Evolutionary conservation across 306 rosid species (phyloP).

Genomic region (Lathyrus aphaca): DNA sequence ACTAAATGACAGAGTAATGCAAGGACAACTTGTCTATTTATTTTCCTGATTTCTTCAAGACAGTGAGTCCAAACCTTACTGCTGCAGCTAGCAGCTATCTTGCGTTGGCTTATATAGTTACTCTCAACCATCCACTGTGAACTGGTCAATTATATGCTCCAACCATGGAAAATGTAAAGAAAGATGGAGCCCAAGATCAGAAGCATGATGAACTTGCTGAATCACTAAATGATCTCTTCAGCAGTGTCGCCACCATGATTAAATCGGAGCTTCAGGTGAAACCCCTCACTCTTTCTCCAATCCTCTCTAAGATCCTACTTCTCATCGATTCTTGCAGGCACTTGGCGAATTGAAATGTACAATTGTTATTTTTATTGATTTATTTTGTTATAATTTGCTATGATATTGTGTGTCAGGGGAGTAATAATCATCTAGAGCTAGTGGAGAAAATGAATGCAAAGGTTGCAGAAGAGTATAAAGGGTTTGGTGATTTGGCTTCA

Average conservation of each 20-base stretch:
- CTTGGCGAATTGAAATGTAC: neutral
- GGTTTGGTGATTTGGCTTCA: conserved; percentile 86
- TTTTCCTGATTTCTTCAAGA: too few species aligned
- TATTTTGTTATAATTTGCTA: conserved; percentile 5
- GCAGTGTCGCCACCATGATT: conserved; percentile 76
- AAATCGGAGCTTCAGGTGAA: conserved; percentile 83
- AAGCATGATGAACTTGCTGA: conserved; percentile 62
- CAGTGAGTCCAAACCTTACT: too few species aligned
- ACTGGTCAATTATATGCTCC: conserved; percentile 3
- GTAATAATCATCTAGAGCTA: conserved; percentile 78
- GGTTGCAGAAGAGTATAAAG: conserved; percentile 80
- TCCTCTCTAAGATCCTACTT: conserved; percentile 13
- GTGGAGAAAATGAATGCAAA: conserved; percentile 82
- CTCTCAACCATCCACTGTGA: neutral
- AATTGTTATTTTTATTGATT: neutral
- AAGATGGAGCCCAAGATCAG: conserved; percentile 39
- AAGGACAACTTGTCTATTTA: too few species aligned
- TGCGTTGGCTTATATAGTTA: neutral
- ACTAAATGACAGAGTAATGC: too few species aligned
- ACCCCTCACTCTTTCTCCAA: conserved; percentile 23
- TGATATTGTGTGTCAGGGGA: conserved; percentile 53
- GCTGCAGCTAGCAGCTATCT: too few species aligned
- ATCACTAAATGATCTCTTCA: conserved; percentile 66
- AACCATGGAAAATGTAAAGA: conserved; percentile 44
- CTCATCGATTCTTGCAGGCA: neutral